Evolutionary conservation across 1,284 basidiomycete species (phyloP), one percentile per base, ranked within the genome.

Genomic region (Mycosarcoma mackinlayi): DNA sequence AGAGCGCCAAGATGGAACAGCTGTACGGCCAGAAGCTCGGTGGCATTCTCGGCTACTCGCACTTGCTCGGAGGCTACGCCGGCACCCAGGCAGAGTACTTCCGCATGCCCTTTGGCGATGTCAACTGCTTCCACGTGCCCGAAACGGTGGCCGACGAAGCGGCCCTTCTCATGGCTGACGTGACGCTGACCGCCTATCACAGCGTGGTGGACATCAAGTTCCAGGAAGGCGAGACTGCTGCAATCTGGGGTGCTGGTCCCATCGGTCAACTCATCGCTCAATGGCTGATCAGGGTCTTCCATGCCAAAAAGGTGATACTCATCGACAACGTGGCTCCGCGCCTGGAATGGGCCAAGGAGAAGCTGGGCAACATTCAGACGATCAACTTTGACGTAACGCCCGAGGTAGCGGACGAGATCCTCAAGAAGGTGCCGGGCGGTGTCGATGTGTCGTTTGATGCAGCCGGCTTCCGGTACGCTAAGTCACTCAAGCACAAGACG

Each of bases 141-240:
- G 87, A 68, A 31, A 48, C 46, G 49, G 47, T 76, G 11, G 46
- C 69, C 3, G 75, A 76, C 38, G 75, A 76, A 28, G 58, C 57
- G 47, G 89, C 85, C 0, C 68, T 90, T 4, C 89, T 88, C 78
- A 85, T 92, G 8, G 89, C 88, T 6, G 90, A 91, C 69, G 87
- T 91, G n/a, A 83, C 91, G 5, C 87, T 87, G 6, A 90, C 89
- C 1, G 87, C 88, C n/a, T 92, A 91, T 77, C 90, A 91, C 79
- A 84, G 85, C 35, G 89, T 91, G 8, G 86, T 88, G 27, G 89
- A 91, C 74, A 89, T 89, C 1, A 88, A 87, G 7, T 88, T 91
- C 30, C 84, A 88, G 41, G 80, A 88, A 63, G 89, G 89, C 7
- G 88, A 90, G 65, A 85, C 87, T 6, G 89, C 91, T 40, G 89